Evolutionary conservation across 2,329 filamentous ascomycete species (phyloP).

Genomic region (Trichoderma harzianum): DNA sequence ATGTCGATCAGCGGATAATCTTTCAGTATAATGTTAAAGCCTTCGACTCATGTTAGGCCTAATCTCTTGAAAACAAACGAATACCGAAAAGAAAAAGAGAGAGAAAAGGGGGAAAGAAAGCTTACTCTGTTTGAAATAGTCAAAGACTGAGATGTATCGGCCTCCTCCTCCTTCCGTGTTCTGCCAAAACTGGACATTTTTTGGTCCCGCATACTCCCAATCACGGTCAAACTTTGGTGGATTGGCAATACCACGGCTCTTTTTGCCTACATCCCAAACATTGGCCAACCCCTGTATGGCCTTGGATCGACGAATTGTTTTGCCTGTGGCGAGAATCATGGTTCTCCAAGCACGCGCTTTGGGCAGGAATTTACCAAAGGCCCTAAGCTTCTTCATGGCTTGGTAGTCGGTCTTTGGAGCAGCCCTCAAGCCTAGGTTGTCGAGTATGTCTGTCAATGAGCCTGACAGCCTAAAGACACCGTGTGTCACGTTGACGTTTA

Average conservation of each 20-base stretch:
- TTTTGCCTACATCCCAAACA: slow-evolving; percentile 20
- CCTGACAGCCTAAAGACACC: slow-evolving; percentile 48
- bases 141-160: slow-evolving; percentile 37
- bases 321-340: slow-evolving; percentile 31
- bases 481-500: slow-evolving; percentile 55
- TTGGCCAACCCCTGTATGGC: slow-evolving; percentile 30
- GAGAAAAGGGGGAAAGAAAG: neutral
- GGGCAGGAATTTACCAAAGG: slow-evolving; percentile 37
- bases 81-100: neutral
- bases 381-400: slow-evolving; percentile 24
- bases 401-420: slow-evolving; percentile 11
- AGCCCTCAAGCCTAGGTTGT: slow-evolving; percentile 23
- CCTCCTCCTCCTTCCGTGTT: slow-evolving; percentile 24
- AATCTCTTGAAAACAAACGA: neutral
- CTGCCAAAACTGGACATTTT: slow-evolving; percentile 31
- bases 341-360: slow-evolving; percentile 37
- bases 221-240: slow-evolving; percentile 24
- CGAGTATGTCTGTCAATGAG: slow-evolving; percentile 35
- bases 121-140: slow-evolving; percentile 46
- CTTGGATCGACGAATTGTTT: slow-evolving; percentile 30
- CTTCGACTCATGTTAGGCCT: slow-evolving; percentile 23
- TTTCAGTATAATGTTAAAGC: slow-evolving; percentile 35
- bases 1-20: slow-evolving; percentile 63
- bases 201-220: slow-evolving; percentile 33
- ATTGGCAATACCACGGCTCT: neutral